These are phyloP conservation scores for Tillandsia fasciculata DNA, from an alignment of 176 grass and related monocot genomes.

Conservation along the genomic window DNA sequence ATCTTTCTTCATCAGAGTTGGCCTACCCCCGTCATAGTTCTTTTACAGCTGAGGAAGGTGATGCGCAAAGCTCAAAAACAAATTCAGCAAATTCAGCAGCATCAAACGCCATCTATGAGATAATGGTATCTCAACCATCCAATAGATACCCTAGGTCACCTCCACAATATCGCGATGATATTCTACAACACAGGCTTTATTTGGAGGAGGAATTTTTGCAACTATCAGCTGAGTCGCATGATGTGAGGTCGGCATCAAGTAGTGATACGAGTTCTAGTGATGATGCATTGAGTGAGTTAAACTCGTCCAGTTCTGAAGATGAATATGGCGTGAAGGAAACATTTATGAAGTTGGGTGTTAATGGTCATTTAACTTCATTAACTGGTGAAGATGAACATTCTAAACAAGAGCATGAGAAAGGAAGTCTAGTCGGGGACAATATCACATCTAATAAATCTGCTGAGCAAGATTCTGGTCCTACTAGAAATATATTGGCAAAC, in stretches of 20 bases:
- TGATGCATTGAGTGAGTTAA: slow-evolving; percentile 61
- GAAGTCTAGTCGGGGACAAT: slow-evolving; percentile 16
- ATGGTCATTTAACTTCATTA: slow-evolving; percentile 23
- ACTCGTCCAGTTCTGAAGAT: slow-evolving; percentile 77
- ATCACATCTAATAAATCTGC: slow-evolving; percentile 10
- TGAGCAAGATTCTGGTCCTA: slow-evolving; percentile 23
- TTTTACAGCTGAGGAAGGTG: slow-evolving; percentile 23
- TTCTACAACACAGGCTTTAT: slow-evolving; percentile 68
- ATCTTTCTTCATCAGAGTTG: slow-evolving; percentile 31
- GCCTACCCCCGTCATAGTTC: slow-evolving; percentile 16
- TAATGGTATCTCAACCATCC: slow-evolving; percentile 44
- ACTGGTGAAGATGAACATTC: slow-evolving; percentile 36
- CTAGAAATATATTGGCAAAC: not conserved
- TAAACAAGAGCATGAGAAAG: slow-evolving; percentile 25
- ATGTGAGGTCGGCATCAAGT: slow-evolving; percentile 30
- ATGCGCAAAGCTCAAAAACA: slow-evolving; percentile 13
- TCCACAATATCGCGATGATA: slow-evolving; percentile 81
- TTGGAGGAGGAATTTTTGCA: slow-evolving; percentile 77
- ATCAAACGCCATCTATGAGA: slow-evolving; percentile 25
- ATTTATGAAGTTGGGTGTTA: slow-evolving; percentile 33
- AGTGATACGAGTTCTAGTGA: slow-evolving; percentile 63
- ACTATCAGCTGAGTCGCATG: slow-evolving; percentile 41
- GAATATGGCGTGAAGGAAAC: slow-evolving; percentile 31
- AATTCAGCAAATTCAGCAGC: slow-evolving; percentile 32
- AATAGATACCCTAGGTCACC: slow-evolving; percentile 44